phyloP scores from a whole-genome alignment of 176 grass and related monocot genomes.

The Hordeum vulgare region DNA sequence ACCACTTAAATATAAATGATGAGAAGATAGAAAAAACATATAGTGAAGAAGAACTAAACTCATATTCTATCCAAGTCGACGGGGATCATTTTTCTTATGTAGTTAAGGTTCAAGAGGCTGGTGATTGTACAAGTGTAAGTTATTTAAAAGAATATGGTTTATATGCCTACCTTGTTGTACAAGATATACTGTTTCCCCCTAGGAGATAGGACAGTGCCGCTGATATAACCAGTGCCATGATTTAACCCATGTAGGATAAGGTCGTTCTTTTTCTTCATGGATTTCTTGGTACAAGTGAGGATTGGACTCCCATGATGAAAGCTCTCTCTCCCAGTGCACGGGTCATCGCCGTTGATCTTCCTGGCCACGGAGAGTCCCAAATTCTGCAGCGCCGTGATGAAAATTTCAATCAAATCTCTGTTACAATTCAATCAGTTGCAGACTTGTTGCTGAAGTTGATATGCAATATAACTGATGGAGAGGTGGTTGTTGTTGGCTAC shows the following conservation, averaged over 20 bases:
- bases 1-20: constrained; percentile 39
- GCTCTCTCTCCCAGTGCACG: constrained; percentile 49
- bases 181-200: neutral
- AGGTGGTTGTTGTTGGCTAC: constrained; percentile 72
- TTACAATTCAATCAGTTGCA: constrained; percentile 58
- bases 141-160: neutral
- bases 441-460: constrained; percentile 67
- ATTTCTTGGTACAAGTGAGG: constrained; percentile 89
- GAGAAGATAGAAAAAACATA: constrained; percentile 50
- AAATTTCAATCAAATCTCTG: constrained; percentile 23
- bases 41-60: constrained; percentile 42
- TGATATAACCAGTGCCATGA: constrained; percentile 15
- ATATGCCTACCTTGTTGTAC: neutral
- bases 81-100: constrained; percentile 51
- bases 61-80: constrained; percentile 54
- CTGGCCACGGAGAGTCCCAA: constrained; percentile 71
- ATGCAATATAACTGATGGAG: constrained; percentile 49
- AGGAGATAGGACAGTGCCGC: neutral
- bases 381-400: constrained; percentile 29
- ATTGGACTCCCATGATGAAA: constrained; percentile 82
- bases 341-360: constrained; percentile 76
- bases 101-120: constrained; percentile 70
- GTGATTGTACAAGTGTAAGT: constrained; percentile 66
- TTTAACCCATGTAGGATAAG: constrained; percentile 54
- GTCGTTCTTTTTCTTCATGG: constrained; percentile 89